Evolutionary conservation across 495 filamentous ascomycete genomes (phyloP).

Genomic region (Jackrogersella minutella): DNA sequence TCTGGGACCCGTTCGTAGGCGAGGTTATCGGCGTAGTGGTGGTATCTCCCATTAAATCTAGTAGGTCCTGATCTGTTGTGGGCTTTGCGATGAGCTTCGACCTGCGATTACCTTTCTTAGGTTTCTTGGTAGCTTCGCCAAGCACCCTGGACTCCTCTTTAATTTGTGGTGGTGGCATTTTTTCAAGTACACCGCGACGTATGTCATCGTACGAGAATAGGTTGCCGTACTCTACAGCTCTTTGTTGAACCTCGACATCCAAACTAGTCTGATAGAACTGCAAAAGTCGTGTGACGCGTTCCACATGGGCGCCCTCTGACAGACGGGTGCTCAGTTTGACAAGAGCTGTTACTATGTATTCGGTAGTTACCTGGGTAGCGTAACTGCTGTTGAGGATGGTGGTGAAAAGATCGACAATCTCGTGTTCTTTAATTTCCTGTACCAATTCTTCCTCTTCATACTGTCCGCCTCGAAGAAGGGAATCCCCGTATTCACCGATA

Average conservation of each 20-base stretch:
- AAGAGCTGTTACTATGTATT: slow-evolving; percentile 93
- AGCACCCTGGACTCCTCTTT: slow-evolving; percentile 90
- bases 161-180: slow-evolving; percentile 97
- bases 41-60: slow-evolving; percentile 91
- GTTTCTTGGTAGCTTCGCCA: slow-evolving; percentile 85
- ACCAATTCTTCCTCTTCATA: slow-evolving; percentile 97
- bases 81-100: slow-evolving; percentile 77
- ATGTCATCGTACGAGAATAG: slow-evolving; percentile 90
- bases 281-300: slow-evolving; percentile 81
- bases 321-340: slow-evolving; percentile 96
- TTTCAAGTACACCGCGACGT: slow-evolving; percentile 88
- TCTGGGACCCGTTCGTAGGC: slow-evolving; percentile 70
- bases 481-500: slow-evolving; percentile 96
- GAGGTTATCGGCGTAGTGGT: slow-evolving; percentile 56
- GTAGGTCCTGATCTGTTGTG: slow-evolving; percentile 82
- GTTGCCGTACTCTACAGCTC: slow-evolving; percentile 93
- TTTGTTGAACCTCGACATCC: slow-evolving; percentile 94
- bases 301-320: slow-evolving; percentile 80
- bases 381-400: slow-evolving; percentile 95
- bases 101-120: slow-evolving; percentile 77
- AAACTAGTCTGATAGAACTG: slow-evolving; percentile 78
- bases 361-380: slow-evolving; percentile 83
- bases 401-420: slow-evolving; percentile 88
- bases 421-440: slow-evolving; percentile 85
- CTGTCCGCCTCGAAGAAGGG: slow-evolving; percentile 83